Conservation (phyloP, 495 filamentous ascomycete genomes). For the Xylaria palmicola region DNA sequence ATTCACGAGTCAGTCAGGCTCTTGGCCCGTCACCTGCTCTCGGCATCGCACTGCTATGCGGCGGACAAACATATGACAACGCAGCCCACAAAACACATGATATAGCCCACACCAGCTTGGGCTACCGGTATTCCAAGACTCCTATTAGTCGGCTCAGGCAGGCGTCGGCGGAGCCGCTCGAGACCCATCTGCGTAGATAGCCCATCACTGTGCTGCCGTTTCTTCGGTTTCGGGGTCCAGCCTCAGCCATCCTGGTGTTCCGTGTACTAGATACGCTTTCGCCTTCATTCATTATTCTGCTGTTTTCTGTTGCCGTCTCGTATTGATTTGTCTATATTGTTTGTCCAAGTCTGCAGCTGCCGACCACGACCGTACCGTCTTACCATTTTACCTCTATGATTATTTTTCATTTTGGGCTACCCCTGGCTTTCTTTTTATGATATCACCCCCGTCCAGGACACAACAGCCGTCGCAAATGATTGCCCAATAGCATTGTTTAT, state of each 20-base stretch:
- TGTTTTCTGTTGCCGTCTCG: background rate
- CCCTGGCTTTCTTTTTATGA: background rate
- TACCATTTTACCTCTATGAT: background rate
- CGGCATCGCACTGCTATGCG: too few relatives aligned
- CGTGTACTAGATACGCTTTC: background rate
- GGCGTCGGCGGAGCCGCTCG: background rate
- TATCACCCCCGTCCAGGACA: background rate
- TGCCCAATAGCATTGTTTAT: slow-evolving; percentile 11
- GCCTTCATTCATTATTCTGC: background rate
- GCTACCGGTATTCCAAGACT: background rate
- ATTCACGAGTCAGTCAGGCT: slow-evolving; percentile 7
- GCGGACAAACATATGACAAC: too few relatives aligned
- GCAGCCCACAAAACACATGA: background rate
- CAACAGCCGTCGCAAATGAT: slow-evolving; percentile 24
- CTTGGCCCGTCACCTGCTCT: background rate
- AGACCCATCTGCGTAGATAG: slow-evolving; percentile 6
- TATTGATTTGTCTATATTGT: background rate
- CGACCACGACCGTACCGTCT: background rate
- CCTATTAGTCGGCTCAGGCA: slow-evolving; percentile 2
- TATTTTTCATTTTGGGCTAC: background rate
- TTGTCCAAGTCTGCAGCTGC: background rate
- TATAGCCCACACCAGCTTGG: background rate
- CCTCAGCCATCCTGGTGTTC: background rate
- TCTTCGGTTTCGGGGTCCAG: slow-evolving; percentile 1
- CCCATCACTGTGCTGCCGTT: slow-evolving; percentile 5